Base-by-base conservation (phyloP, 306 rosid species). In the Carpinus viminea region DNA sequence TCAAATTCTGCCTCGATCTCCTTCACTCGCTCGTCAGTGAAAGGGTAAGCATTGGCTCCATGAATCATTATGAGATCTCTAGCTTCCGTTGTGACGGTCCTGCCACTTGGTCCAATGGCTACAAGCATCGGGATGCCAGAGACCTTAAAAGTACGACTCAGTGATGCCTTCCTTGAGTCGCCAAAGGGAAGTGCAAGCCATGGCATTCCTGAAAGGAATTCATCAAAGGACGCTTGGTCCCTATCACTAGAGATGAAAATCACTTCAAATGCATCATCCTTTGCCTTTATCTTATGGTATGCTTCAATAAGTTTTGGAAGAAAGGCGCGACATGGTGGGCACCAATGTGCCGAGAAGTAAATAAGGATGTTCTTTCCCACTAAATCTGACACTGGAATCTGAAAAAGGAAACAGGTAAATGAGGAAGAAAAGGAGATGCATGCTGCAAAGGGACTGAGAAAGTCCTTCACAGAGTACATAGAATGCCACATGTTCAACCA, bases 321-420 rank as follows among this genome's bases (percentile, higher is more conserved):
- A 85, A 94, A 92, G 53, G 90, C 91, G 24, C 91, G 91, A 79
- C 94, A 92, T 43, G 94, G 93, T 50, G 91, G 90, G 76, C 96
- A 89, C 96, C 97, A 90, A 11, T 90, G 92, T 11, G 94, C 98
- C 50, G 97, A 94, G 89, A 94, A 94, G 82, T 92, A 94, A 20
- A 94, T 88, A 48, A 94, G 88, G 73, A 94, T 78, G 53, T 43
- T 89, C 87, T 88, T 90, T 70, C 97, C 96, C 70, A 83, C 83
- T 24, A 94, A 81, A 68, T 86, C 91, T 12, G 91, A 87, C 60
- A 94, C 93, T 0, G 79, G 92, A 68, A 92, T 70, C 98, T 92
- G 85, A 75, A 69, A 57, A 75, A 6, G 48, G 5, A 51, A 50
- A 55, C 72, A 41, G 31, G 17, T 77, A 59, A 75, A 12, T 12